Percentiles rank a stretch among this genome's conserved stretches.
These are phyloP conservation scores for Talaromyces thailandensis DNA, from an alignment of 495 filamentous ascomycete species.

Conservation along the genomic window DNA sequence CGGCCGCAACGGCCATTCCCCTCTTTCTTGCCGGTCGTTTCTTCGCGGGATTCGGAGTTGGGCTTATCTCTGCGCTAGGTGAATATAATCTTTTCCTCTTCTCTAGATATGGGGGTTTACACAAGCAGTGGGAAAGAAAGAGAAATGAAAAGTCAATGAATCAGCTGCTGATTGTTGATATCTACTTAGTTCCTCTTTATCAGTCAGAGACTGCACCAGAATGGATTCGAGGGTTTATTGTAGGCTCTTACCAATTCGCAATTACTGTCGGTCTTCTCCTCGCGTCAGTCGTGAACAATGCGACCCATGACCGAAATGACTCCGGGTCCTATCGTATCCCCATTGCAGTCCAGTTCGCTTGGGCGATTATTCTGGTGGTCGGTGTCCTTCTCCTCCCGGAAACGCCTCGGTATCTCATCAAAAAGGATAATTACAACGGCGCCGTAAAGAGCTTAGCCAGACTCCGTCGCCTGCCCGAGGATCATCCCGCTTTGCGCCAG, in stretches of 20 bases:
- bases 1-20: slow-evolving; percentile 53
- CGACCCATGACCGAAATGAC: slow-evolving; percentile 53
- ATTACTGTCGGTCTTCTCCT: slow-evolving; percentile 80
- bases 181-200: slow-evolving; percentile 59
- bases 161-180: background rate
- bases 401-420: slow-evolving; percentile 75
- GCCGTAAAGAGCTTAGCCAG: slow-evolving; percentile 55
- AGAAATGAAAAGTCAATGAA: background rate
- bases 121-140: background rate
- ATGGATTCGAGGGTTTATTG: slow-evolving; percentile 76
- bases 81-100: slow-evolving; percentile 14
- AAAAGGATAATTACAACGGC: slow-evolving; percentile 53
- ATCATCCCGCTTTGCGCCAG: slow-evolving; percentile 51
- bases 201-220: slow-evolving; percentile 75
- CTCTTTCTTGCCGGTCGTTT: slow-evolving; percentile 77
- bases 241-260: slow-evolving; percentile 74
- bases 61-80: slow-evolving; percentile 66
- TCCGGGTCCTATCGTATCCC: slow-evolving; percentile 74
- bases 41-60: slow-evolving; percentile 77
- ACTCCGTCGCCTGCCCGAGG: slow-evolving; percentile 57
- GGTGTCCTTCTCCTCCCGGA: slow-evolving; percentile 75
- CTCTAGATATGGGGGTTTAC: background rate
- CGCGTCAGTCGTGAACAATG: slow-evolving; percentile 69
- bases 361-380: slow-evolving; percentile 63
- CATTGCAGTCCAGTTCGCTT: slow-evolving; percentile 71